A percentile compares a stretch with the other conserved stretches of the same genome.
Evolutionary conservation across 495 filamentous ascomycete species (phyloP).

Genomic region (Articulospora tetracladia): DNA sequence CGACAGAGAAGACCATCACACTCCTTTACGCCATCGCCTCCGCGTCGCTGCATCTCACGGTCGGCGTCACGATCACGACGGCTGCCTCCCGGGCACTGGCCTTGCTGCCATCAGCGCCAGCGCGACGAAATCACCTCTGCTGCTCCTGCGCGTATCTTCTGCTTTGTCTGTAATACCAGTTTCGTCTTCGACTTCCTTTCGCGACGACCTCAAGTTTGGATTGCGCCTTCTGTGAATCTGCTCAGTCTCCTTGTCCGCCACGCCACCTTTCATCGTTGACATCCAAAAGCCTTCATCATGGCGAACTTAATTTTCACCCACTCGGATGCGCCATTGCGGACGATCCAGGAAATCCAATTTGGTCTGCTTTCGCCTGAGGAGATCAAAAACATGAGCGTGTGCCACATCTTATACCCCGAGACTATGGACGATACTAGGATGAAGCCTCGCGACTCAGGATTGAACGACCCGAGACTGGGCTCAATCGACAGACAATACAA

Average conservation of each 20-base stretch:
- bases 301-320: slow-evolving; percentile 87
- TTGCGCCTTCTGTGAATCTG: slow-evolving; percentile 1
- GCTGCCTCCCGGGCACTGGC: slow-evolving; percentile 17
- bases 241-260: background rate
- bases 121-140: slow-evolving; percentile 16
- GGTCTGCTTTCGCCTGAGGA: slow-evolving; percentile 94
- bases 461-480: slow-evolving; percentile 91
- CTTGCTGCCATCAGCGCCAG: slow-evolving; percentile 23
- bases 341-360: slow-evolving; percentile 97
- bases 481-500: slow-evolving; percentile 92
- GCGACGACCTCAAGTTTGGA: background rate
- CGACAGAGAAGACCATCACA: slow-evolving; percentile 23
- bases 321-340: slow-evolving; percentile 92
- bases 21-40: slow-evolving; percentile 15
- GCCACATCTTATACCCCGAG: slow-evolving; percentile 89
- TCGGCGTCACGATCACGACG: slow-evolving; percentile 5
- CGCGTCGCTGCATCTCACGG: slow-evolving; percentile 18
- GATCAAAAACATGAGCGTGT: slow-evolving; percentile 95
- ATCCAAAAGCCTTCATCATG: slow-evolving; percentile 54
- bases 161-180: slow-evolving; percentile 9
- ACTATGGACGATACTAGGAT: slow-evolving; percentile 95
- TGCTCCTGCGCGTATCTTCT: slow-evolving; percentile 16
- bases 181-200: background rate
- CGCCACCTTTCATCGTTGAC: background rate
- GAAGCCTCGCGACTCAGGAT: slow-evolving; percentile 78